These are phyloP conservation scores for Wickerhamiella infanticola DNA, from an alignment of 1,139 yeast species.

Conservation along the genomic window DNA sequence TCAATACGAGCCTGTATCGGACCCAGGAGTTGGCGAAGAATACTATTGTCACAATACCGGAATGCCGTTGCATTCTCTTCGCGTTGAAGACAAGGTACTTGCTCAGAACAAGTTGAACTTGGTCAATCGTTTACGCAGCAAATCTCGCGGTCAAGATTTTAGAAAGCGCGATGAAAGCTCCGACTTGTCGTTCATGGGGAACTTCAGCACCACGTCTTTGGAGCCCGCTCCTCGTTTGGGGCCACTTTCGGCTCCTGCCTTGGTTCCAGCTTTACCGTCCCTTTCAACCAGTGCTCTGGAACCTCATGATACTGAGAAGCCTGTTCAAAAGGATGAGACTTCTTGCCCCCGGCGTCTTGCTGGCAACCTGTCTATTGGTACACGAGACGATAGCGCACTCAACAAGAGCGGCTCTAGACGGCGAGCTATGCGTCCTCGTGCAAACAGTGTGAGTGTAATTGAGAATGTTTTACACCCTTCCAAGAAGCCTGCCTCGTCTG, in stretches of 20 bases:
- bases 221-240: background rate
- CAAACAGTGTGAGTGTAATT: constrained; percentile 2
- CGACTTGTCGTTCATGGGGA: background rate
- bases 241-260: background rate
- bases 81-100: background rate
- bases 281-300: background rate
- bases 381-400: constrained; percentile 8
- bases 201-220: background rate
- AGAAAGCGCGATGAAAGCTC: background rate
- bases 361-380: constrained; percentile 3
- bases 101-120: background rate
- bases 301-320: background rate
- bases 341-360: background rate
- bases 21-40: background rate
- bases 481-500: constrained; percentile 11
- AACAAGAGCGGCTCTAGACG: background rate
- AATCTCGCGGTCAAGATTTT: background rate
- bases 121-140: background rate
- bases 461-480: constrained; percentile 6
- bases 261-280: background rate
- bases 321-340: background rate
- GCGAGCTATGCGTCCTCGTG: constrained; percentile 2
- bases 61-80: background rate
- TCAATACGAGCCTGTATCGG: background rate
- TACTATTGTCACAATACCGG: constrained; percentile 6